Percentiles rank a stretch among this genome's conserved stretches.
Conservation (phyloP, 805 yeast genomes). For the Lipomyces yamadae region DNA sequence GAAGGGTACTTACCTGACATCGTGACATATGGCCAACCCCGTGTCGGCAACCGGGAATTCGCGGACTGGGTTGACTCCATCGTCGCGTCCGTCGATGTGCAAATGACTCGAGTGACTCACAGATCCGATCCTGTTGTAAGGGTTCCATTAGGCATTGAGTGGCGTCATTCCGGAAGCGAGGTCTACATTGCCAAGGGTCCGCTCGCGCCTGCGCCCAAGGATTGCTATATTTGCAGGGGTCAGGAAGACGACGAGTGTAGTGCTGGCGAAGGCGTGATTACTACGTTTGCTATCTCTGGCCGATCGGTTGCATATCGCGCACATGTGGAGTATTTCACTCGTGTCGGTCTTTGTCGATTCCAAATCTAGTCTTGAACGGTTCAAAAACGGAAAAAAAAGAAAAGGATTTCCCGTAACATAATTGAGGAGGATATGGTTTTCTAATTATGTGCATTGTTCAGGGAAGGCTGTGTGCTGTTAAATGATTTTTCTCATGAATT, state of each 20-base stretch:
- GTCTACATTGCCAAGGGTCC: constrained; percentile 38
- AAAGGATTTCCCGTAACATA: no score
- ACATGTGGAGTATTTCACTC: constrained; percentile 36
- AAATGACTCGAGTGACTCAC: constrained; percentile 35
- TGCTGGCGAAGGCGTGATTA: constrained; percentile 35
- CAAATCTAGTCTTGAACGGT: constrained; percentile 14
- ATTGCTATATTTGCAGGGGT: constrained; percentile 36
- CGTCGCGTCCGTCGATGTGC: constrained; percentile 10
- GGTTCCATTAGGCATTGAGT: constrained; percentile 33
- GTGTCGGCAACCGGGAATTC: constrained; percentile 60
- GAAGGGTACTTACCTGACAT: constrained; percentile 61
- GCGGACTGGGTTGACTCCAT: constrained; percentile 56
- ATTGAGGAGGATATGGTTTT: neutral
- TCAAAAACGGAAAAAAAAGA: neutral
- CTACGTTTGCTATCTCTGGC: constrained; percentile 24
- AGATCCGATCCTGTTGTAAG: constrained; percentile 37
- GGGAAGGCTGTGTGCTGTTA: neutral
- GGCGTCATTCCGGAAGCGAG: constrained; percentile 33
- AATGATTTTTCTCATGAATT: neutral
- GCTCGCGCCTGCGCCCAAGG: constrained; percentile 29
- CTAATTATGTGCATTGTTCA: neutral
- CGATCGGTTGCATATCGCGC: constrained; percentile 31
- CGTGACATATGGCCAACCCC: constrained; percentile 67
- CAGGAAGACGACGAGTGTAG: constrained; percentile 37
- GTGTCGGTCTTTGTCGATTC: constrained; percentile 33